Base-by-base conservation (phyloP, 2,329 filamentous ascomycete species). In the Penicillium sumatraense region DNA sequence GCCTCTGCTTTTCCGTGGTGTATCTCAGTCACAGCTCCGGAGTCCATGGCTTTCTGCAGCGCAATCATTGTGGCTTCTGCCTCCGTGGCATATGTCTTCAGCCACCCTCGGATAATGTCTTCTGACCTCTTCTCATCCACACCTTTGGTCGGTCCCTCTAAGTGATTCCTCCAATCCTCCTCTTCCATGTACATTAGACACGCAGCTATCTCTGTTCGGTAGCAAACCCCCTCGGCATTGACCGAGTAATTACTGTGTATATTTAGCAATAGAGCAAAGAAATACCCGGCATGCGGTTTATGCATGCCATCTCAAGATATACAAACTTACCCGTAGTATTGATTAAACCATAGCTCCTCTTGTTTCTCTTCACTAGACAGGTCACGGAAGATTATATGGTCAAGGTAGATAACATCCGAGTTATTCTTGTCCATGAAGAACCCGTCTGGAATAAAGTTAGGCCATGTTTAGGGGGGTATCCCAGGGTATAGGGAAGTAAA, bases 181-280 rank as follows among this genome's bases (percentile, higher is more conserved):
- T 63, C 68, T 20, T 68, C 60, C 70, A 78, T 74, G 58, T 75
- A 75, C 55, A 64, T 73, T 53, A 75, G 65, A 45, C 72, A 71
- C 21, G 75, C 73, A 38, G 70, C 75, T 27, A 78, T 70, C 51
- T 78, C 73, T 8, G 76, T 78, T 20, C 76, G 71, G 59, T 72
- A 77, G 57, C 76, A 79, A 16, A 71, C 69, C 8, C 75, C 76
- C 8, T 69, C 62, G 41, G 60, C 53, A 38, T 69, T 75, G 46
- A 76, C 51, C 64, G 71, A 71, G 51, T 79, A 78, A 57, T 78
- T 75, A n/a, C 75, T 77, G 53, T 52, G 46, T 54, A 35, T n/a
- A 46, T 20, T 58, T 24, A 54, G 42, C 35, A 38, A 42, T 29
- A 29, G 42, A 20, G 26, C 42, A 46, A 18, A 3, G 27, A 27